phyloP scores from a whole-genome alignment of 2,329 filamentous ascomycete species.

The Ilyonectria mors-panacis region DNA sequence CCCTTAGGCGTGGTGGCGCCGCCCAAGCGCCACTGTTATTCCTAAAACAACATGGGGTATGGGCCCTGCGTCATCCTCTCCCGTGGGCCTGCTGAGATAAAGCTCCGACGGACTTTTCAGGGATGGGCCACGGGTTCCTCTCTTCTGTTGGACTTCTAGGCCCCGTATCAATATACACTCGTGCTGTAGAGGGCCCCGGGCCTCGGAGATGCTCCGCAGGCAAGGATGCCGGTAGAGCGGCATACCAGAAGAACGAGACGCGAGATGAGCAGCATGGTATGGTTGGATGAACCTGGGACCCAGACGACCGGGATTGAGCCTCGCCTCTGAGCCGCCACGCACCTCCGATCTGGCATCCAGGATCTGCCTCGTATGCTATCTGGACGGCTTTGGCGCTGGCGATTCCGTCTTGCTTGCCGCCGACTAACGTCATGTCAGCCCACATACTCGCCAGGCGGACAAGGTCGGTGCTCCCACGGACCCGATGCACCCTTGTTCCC shows the following conservation, averaged over 20 bases:
- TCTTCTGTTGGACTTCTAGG: slow-evolving; percentile 12
- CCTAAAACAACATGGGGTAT: background rate
- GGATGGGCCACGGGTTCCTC: background rate
- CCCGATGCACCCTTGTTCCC: slow-evolving; percentile 18
- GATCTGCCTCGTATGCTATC: slow-evolving; percentile 24
- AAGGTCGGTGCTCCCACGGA: slow-evolving; percentile 25
- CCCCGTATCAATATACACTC: slow-evolving; percentile 7
- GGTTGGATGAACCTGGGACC: slow-evolving; percentile 15
- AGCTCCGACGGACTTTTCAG: slow-evolving; percentile 37
- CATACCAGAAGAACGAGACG: slow-evolving; percentile 22
- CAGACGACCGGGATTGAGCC: slow-evolving; percentile 30
- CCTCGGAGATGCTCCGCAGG: slow-evolving; percentile 6
- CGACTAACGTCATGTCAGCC: slow-evolving; percentile 17
- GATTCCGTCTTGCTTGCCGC: background rate
- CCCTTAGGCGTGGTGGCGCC: slow-evolving; percentile 2
- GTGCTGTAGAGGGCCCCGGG: slow-evolving; percentile 9
- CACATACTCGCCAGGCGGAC: background rate
- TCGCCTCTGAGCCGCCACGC: slow-evolving; percentile 17
- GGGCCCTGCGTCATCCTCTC: slow-evolving; percentile 5
- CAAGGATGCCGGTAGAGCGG: slow-evolving; percentile 16
- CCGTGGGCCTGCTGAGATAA: slow-evolving; percentile 21
- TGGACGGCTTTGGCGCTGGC: slow-evolving; percentile 8
- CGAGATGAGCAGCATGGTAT: slow-evolving; percentile 32
- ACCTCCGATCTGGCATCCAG: slow-evolving; percentile 34
- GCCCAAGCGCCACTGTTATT: background rate